Evolutionary conservation across 106 monocot genomes (phyloP).

Genomic region (Acorus calamus): DNA sequence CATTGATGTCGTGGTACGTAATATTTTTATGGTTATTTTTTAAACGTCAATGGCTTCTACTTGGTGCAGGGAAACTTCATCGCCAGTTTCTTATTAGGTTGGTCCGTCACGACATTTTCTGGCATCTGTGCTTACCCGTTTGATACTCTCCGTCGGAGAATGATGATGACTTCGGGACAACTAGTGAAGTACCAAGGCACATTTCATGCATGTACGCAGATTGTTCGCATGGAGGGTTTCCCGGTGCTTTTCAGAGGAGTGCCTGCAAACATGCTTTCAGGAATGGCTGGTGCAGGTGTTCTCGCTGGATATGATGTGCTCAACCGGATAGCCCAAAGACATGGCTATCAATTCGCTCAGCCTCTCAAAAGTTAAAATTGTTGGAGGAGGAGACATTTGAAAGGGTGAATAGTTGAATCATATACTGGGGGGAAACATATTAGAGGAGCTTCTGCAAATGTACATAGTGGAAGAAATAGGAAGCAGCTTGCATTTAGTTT

Average conservation of each 20-base stretch:
- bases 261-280: conserved; percentile 82
- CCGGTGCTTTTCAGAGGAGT: conserved; percentile 57
- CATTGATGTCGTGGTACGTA: too few species aligned
- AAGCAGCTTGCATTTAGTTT: too few species aligned
- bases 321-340: conserved; percentile 30
- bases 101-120: conserved; percentile 66
- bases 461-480: too few species aligned
- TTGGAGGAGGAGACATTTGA: too few species aligned
- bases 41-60: not conserved
- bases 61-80: conserved; percentile 72
- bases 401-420: too few species aligned
- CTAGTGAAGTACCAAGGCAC: conserved; percentile 44
- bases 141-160: conserved; percentile 83
- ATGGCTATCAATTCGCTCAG: conserved; percentile 3
- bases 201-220: conserved; percentile 52
- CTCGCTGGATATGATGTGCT: conserved; percentile 83
- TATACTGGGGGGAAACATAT: too few species aligned
- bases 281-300: conserved; percentile 88
- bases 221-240: conserved; percentile 55
- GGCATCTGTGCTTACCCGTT: conserved; percentile 86
- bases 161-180: conserved; percentile 90
- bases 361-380: too few species aligned
- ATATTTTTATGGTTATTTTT: too few species aligned
- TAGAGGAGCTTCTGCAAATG: too few species aligned
- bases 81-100: conserved; percentile 69